Evolutionary conservation across 148 eudicot genomes (phyloP), one percentile per base, ranked within the genome.

Genomic region (Silene uniflora): DNA sequence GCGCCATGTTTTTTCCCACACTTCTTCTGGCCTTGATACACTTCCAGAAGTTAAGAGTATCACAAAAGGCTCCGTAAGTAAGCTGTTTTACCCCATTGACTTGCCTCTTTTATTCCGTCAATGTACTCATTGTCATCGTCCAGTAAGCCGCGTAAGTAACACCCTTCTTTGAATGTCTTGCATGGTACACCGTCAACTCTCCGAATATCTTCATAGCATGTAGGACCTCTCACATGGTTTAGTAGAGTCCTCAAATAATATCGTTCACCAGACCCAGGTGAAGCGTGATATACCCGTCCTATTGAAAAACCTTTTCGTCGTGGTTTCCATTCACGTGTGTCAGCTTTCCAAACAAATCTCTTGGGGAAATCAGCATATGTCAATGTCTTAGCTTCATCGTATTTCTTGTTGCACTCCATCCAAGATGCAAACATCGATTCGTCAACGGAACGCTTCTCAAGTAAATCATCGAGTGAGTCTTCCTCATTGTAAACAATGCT

Each of bases 81-180:
- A n/a, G 19, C 14, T 10, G 72, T 6, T 1, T 21, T 29, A 0
- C 32, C 65, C 63, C 54, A 67, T 7, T 0, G 14, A 6, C 73
- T 76, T 7, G 73, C 72, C 69, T 76, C 35, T 2, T 24, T 10
- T 10, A 76, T 76, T 0, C 32, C 65, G 55, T 76, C 54, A 19
- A 76, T 24, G 11, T 65, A 66, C 29, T 75, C 64, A 27, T 49
- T 75, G n/a, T 75, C 78, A 54, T 75, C 78, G 21, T 67, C 72
- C 3, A 76, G n/a, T 10, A 76, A 19, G 0, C 65, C 65, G 2
- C 32, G 17, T 7, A 8, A 3, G 25, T 60, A 60, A 7, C 63
- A 60, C 1, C 25, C 63, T 21, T 60, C 25, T 5, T 0, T 14
- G 16, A 66, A 47, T 29, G 54, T 19, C 13, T 6, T 2, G 6